Conservation (phyloP, 1,139 yeast species). For the Yamadazyma kanchanaburiensis region DNA sequence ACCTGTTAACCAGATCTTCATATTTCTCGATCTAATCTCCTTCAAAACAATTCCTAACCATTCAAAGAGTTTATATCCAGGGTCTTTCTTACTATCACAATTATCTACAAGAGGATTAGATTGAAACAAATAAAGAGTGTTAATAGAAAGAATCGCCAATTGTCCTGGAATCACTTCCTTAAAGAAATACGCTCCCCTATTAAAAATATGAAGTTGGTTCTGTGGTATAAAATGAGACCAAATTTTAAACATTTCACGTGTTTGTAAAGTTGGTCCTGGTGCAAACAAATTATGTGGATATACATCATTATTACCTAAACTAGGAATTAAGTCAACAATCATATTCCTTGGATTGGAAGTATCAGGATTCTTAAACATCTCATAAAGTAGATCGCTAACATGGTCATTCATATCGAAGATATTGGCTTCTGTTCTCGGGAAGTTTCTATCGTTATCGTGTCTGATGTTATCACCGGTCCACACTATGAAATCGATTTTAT, state of each 20-base stretch:
- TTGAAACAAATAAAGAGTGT: conserved; percentile 71
- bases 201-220: conserved; percentile 71
- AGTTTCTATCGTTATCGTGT: conserved; percentile 74
- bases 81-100: conserved; percentile 68
- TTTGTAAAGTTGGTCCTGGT: conserved; percentile 82
- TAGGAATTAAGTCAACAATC: conserved; percentile 55
- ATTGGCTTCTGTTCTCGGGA: conserved; percentile 68
- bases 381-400: conserved; percentile 52
- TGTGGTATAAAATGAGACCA: conserved; percentile 78
- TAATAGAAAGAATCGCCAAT: conserved; percentile 73
- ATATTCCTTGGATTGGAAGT: conserved; percentile 45
- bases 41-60: conserved; percentile 77
- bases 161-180: conserved; percentile 74
- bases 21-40: conserved; percentile 68
- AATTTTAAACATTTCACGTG: conserved; percentile 67
- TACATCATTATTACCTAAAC: conserved; percentile 83
- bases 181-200: conserved; percentile 70
- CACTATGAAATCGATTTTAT: conserved; percentile 76
- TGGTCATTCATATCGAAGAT: conserved; percentile 67
- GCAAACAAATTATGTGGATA: conserved; percentile 84
- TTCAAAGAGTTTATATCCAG: conserved; percentile 71
- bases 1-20: conserved; percentile 85
- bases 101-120: conserved; percentile 80
- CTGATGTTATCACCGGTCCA: conserved; percentile 93
- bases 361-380: conserved; percentile 43